Conservation (phyloP, 352 stramenopile genomes). For the Phytophthora meadii region DNA sequence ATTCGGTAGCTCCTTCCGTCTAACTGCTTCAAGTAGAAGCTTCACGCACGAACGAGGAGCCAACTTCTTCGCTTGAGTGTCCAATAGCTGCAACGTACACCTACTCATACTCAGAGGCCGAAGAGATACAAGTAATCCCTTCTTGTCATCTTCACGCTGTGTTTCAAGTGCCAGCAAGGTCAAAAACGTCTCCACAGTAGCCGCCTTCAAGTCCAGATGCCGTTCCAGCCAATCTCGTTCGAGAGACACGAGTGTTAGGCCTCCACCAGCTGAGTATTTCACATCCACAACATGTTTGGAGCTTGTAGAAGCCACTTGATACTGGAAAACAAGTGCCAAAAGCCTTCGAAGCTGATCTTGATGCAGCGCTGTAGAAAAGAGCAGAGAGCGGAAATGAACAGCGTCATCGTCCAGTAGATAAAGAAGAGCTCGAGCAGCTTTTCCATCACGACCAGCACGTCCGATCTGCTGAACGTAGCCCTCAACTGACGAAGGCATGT, state of each 20-base stretch:
- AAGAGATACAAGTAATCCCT: constrained; percentile 36
- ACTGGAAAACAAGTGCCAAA: constrained; percentile 50
- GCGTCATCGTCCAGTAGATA: constrained; percentile 77
- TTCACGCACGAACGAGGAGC: constrained; percentile 41
- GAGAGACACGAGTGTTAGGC: constrained; percentile 47
- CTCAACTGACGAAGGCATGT: constrained; percentile 96
- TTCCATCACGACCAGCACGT: constrained; percentile 94
- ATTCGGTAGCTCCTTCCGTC: constrained; percentile 28
- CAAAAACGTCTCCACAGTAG: constrained; percentile 82
- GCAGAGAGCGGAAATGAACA: constrained; percentile 69
- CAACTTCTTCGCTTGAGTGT: constrained; percentile 54
- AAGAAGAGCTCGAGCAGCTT: constrained; percentile 67
- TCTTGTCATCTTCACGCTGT: constrained; percentile 14
- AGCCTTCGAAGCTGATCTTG: constrained; percentile 55
- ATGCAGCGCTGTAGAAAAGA: constrained; percentile 76
- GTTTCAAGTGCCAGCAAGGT: constrained; percentile 60
- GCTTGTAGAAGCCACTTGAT: constrained; percentile 7
- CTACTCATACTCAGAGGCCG: constrained; percentile 59
- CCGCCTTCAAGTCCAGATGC: constrained; percentile 75
- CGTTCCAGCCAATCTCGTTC: constrained; percentile 68
- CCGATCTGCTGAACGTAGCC: constrained; percentile 99
- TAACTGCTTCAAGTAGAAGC: constrained; percentile 43
- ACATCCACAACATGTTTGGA: constrained; percentile 39
- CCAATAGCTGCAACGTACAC: constrained; percentile 62
- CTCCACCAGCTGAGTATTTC: constrained; percentile 19